These are phyloP conservation scores for Cudoniella acicularis DNA, from an alignment of 495 filamentous ascomycete species.

Conservation along the genomic window DNA sequence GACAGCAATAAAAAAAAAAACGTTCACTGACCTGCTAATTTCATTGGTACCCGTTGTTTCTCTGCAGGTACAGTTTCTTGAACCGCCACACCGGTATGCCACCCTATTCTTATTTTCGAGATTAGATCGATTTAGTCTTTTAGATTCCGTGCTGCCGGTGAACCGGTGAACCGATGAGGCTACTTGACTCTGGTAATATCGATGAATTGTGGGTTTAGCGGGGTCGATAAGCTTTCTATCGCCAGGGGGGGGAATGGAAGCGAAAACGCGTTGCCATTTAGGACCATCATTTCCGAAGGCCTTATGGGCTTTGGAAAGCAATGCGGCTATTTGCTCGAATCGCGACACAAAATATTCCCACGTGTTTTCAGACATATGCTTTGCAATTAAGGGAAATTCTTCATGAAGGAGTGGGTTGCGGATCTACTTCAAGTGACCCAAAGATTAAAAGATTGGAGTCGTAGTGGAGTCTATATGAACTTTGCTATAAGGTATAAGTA, in stretches of 20 bases:
- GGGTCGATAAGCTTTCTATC: background rate
- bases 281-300: background rate
- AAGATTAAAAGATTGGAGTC: background rate
- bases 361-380: background rate
- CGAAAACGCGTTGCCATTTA: background rate
- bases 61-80: background rate
- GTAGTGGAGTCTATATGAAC: too few relatives aligned
- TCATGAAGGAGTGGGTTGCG: background rate
- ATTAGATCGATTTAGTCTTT: too few relatives aligned
- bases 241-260: background rate
- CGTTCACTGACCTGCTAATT: background rate
- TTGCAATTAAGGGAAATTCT: background rate
- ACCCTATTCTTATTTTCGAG: too few relatives aligned
- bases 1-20: constrained; percentile 18
- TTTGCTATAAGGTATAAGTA: background rate
- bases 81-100: background rate
- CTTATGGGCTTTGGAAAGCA: background rate
- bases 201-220: background rate
- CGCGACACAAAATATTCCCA: background rate
- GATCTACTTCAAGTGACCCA: background rate
- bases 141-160: background rate
- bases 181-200: too few relatives aligned
- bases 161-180: background rate
- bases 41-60: background rate
- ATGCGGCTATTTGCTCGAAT: too few relatives aligned